These are phyloP conservation scores for Eragrostis tef DNA, from an alignment of 202 grass and related monocot genomes.

Conservation along the genomic window DNA sequence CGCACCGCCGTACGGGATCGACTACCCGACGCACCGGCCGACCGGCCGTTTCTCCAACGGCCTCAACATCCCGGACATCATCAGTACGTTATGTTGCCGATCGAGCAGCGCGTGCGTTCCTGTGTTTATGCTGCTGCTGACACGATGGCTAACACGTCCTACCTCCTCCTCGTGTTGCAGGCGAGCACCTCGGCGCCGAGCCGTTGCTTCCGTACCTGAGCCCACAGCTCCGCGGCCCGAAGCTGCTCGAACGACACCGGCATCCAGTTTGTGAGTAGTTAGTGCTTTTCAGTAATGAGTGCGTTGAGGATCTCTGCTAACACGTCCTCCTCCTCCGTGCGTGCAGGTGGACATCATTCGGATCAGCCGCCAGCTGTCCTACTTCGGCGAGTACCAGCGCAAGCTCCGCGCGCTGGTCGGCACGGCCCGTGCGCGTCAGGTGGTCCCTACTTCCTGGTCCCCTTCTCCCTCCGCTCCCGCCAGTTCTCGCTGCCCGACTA, in stretches of 20 bases:
- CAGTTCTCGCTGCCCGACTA: slow-evolving; percentile 84
- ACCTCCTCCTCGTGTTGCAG: slow-evolving; percentile 38
- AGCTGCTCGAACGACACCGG: slow-evolving; percentile 93
- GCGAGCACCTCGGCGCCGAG: slow-evolving; percentile 80
- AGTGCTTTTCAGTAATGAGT: too few species aligned
- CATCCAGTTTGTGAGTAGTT: slow-evolving; percentile 60
- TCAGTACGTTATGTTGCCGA: slow-evolving; percentile 50
- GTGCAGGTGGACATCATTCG: slow-evolving; percentile 66
- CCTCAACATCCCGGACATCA: slow-evolving; percentile 84
- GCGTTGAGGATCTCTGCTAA: too few species aligned
- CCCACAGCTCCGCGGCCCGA: slow-evolving; percentile 63
- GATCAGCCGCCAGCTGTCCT: slow-evolving; percentile 60
- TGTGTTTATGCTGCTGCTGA: too few species aligned
- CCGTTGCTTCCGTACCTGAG: slow-evolving; percentile 77
- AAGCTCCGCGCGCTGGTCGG: slow-evolving; percentile 60
- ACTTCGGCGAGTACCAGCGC: slow-evolving; percentile 70
- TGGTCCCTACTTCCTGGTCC: slow-evolving; percentile 82
- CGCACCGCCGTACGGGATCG: slow-evolving; percentile 77
- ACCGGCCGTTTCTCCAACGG: slow-evolving; percentile 87
- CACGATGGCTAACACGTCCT: too few species aligned
- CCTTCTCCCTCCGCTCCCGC: slow-evolving; percentile 75
- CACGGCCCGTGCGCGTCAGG: slow-evolving; percentile 39
- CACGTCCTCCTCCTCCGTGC: background rate
- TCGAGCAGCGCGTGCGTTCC: too few species aligned
- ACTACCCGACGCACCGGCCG: slow-evolving; percentile 66